Conservation (phyloP, 495 filamentous ascomycete species). For the Xylaria grammica region DNA sequence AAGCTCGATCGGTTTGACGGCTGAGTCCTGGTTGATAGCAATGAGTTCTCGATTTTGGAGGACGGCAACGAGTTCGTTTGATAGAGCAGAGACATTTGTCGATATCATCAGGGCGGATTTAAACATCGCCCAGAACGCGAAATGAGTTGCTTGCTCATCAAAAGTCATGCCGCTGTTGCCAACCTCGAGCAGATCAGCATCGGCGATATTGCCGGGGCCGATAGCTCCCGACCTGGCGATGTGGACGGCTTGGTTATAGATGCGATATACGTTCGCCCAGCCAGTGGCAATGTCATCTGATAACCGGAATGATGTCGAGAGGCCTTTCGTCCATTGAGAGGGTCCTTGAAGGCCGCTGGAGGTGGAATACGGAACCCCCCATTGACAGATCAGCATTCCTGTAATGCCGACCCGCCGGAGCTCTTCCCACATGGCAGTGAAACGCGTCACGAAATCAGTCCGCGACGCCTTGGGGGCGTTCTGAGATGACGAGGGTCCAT, state of each 20-base stretch:
- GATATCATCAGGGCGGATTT: slow-evolving; percentile 16
- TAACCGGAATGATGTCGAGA: slow-evolving; percentile 15
- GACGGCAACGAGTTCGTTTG: slow-evolving; percentile 6
- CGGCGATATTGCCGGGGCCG: slow-evolving; percentile 10
- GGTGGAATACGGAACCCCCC: slow-evolving; percentile 14
- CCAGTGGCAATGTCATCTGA: slow-evolving; percentile 16
- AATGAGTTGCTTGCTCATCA: slow-evolving; percentile 16
- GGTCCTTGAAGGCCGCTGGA: slow-evolving; percentile 6
- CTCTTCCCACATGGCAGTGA: slow-evolving; percentile 8
- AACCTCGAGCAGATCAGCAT: slow-evolving; percentile 14
- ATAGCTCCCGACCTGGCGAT: slow-evolving; percentile 5
- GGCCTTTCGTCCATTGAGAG: slow-evolving; percentile 6
- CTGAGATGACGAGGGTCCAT: slow-evolving; percentile 6
- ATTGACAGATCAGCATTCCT: slow-evolving; percentile 15
- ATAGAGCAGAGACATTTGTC: slow-evolving; percentile 9
- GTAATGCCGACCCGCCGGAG: slow-evolving; percentile 9
- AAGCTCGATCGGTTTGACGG: slow-evolving; percentile 7
- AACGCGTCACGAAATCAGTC: slow-evolving; percentile 16
- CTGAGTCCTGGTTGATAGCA: slow-evolving; percentile 11
- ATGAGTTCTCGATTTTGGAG: slow-evolving; percentile 16
- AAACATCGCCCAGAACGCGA: slow-evolving; percentile 11
- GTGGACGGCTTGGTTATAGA: slow-evolving; percentile 15
- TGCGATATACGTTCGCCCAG: slow-evolving; percentile 13
- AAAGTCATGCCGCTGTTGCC: slow-evolving; percentile 17
- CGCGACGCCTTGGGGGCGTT: slow-evolving; percentile 8